Evolutionary conservation across 2,329 filamentous ascomycete species (phyloP).

Genomic region (Chrysosporium queenslandicum): DNA sequence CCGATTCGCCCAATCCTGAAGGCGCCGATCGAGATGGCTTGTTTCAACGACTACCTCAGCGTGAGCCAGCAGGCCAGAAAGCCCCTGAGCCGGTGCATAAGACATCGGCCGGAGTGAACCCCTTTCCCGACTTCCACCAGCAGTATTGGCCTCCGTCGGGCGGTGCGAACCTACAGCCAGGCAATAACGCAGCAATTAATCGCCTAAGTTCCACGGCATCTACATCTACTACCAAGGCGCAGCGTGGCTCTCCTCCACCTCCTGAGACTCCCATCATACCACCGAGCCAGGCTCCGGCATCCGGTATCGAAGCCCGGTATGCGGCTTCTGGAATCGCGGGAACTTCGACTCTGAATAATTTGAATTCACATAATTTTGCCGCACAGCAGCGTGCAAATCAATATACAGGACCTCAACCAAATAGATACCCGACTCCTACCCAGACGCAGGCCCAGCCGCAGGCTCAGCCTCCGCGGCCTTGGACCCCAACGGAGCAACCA

Average conservation of each 20-base stretch:
- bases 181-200: conserved; percentile 46
- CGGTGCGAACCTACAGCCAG: conserved; percentile 35
- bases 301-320: conserved; percentile 83
- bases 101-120: conserved; percentile 26
- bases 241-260: conserved; percentile 83
- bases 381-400: conserved; percentile 71
- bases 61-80: conserved; percentile 27
- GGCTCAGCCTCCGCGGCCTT: conserved; percentile 50
- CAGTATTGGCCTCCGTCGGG: conserved; percentile 52
- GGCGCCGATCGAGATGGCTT: conserved; percentile 67
- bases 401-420: conserved; percentile 50
- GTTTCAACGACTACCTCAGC: conserved; percentile 55
- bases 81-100: conserved; percentile 4
- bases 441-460: conserved; percentile 31
- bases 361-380: conserved; percentile 66
- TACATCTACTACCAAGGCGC: conserved; percentile 83
- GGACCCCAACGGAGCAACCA: conserved; percentile 89
- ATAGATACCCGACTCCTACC: conserved; percentile 20
- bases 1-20: conserved; percentile 70
- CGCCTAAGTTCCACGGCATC: conserved; percentile 73
- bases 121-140: conserved; percentile 47
- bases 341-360: conserved; percentile 65
- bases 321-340: conserved; percentile 85
- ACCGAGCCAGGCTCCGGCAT: conserved; percentile 58
- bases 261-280: conserved; percentile 82